Evolutionary conservation across 1,284 basidiomycete genomes (phyloP).

Genomic region (Testicularia cyperi): DNA sequence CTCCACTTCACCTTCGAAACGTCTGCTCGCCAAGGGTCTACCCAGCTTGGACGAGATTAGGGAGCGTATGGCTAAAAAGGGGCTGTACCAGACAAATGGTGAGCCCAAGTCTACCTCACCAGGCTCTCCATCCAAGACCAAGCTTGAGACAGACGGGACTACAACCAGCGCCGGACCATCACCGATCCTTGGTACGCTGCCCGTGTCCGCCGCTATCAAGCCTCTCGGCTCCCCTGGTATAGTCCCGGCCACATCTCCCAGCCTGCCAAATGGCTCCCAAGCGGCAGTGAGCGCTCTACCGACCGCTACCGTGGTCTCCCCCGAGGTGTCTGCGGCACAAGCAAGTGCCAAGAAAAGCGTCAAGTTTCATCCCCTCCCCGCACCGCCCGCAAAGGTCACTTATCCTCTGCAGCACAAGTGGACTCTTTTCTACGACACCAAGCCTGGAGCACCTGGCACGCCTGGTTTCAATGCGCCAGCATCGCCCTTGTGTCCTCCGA

Average conservation of each 20-base stretch:
- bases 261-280: background rate
- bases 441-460: slow-evolving; percentile 1
- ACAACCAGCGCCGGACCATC: too few relatives aligned
- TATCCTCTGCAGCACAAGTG: slow-evolving; percentile 81
- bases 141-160: background rate
- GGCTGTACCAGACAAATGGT: slow-evolving; percentile 1
- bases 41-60: slow-evolving; percentile 55
- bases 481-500: too few relatives aligned
- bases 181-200: too few relatives aligned
- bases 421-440: slow-evolving; percentile 81
- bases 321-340: background rate
- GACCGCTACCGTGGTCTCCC: background rate
- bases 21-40: slow-evolving; percentile 28
- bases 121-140: background rate
- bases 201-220: too few relatives aligned
- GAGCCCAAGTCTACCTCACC: background rate
- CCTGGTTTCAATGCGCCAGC: slow-evolving; percentile 66
- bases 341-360: background rate
- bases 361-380: slow-evolving; percentile 6
- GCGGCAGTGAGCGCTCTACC: background rate
- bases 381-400: slow-evolving; percentile 6
- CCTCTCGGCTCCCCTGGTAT: background rate
- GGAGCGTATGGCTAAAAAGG: slow-evolving; percentile 46
- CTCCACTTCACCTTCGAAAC: slow-evolving; percentile 12
- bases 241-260: background rate